phyloP scores from a whole-genome alignment of 768 basidiomycete species.

The Pholiota microspora region DNA sequence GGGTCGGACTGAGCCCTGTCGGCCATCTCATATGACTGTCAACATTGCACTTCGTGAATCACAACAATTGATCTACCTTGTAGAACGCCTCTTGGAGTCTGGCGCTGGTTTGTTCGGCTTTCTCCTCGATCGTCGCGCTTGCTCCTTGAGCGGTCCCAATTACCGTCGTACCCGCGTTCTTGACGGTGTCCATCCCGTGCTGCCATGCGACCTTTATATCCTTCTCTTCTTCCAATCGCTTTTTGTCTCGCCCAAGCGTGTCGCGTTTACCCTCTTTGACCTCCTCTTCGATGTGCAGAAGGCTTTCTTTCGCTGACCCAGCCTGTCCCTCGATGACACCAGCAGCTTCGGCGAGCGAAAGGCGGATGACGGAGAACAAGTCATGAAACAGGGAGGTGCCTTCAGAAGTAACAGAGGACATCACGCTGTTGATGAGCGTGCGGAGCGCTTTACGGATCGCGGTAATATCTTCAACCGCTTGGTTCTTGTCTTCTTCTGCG shows the following conservation, averaged over 20 bases:
- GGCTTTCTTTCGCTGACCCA: slow-evolving; percentile 43
- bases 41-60: neutral
- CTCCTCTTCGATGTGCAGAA: slow-evolving; percentile 55
- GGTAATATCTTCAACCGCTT: slow-evolving; percentile 48
- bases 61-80: too few species aligned
- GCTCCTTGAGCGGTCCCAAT: slow-evolving; percentile 54
- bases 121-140: slow-evolving; percentile 40
- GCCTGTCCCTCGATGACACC: slow-evolving; percentile 57
- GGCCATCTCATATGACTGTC: slow-evolving; percentile 41
- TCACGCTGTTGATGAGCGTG: slow-evolving; percentile 49
- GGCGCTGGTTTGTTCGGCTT: slow-evolving; percentile 38
- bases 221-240: slow-evolving; percentile 44
- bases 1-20: slow-evolving; percentile 63
- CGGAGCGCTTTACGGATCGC: slow-evolving; percentile 50
- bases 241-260: slow-evolving; percentile 50
- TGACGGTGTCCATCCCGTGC: slow-evolving; percentile 64
- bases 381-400: slow-evolving; percentile 54
- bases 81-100: slow-evolving; percentile 52
- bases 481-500: slow-evolving; percentile 35
- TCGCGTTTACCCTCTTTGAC: slow-evolving; percentile 63
- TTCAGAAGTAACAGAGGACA: slow-evolving; percentile 52
- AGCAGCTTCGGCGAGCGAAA: slow-evolving; percentile 65
- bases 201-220: slow-evolving; percentile 59
- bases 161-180: slow-evolving; percentile 50
- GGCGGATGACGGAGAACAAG: slow-evolving; percentile 61